phyloP scores from a whole-genome alignment of 108 stramenopile species.

The Schizochytrium sp. region DNA sequence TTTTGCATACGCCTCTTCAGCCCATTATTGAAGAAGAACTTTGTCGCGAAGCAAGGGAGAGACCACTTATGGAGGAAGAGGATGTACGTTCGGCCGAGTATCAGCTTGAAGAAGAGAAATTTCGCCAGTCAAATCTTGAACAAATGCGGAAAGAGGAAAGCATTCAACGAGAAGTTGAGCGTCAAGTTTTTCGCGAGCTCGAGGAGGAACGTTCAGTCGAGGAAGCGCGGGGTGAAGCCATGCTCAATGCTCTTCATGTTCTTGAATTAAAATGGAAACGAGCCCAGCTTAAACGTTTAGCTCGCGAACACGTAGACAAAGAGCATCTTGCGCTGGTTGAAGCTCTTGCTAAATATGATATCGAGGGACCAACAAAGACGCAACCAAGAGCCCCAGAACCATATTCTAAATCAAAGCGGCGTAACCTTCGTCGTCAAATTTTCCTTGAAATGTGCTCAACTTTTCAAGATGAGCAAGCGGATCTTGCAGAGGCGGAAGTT shows the following conservation, averaged over 20 bases:
- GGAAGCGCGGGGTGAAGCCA: conserved; percentile 18
- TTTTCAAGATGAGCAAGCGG: conserved; percentile 42
- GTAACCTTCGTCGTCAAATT: not conserved
- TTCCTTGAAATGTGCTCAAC: not conserved
- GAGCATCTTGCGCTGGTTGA: conserved; percentile 1
- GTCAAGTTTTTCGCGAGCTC: not conserved
- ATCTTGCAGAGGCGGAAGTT: conserved; percentile 40
- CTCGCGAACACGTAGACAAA: not conserved
- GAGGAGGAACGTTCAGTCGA: conserved; percentile 25
- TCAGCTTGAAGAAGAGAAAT: not conserved
- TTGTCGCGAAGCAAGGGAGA: not conserved
- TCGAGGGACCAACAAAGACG: conserved; percentile 14
- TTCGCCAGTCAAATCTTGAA: not conserved
- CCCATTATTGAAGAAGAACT: conserved; percentile 56
- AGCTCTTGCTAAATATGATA: conserved; percentile 8
- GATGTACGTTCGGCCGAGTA: not conserved
- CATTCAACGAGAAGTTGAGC: not conserved
- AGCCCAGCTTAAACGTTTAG: not conserved
- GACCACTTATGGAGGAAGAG: conserved; percentile 34
- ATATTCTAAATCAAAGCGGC: not conserved
- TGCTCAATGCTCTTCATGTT: not conserved
- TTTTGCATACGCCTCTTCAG: not conserved
- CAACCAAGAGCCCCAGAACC: conserved; percentile 7
- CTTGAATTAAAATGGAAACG: conserved; percentile 17
- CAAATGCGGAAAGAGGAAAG: not conserved